phyloP scores from a whole-genome alignment of 306 rosid genomes.

The Cajanus cajan region DNA sequence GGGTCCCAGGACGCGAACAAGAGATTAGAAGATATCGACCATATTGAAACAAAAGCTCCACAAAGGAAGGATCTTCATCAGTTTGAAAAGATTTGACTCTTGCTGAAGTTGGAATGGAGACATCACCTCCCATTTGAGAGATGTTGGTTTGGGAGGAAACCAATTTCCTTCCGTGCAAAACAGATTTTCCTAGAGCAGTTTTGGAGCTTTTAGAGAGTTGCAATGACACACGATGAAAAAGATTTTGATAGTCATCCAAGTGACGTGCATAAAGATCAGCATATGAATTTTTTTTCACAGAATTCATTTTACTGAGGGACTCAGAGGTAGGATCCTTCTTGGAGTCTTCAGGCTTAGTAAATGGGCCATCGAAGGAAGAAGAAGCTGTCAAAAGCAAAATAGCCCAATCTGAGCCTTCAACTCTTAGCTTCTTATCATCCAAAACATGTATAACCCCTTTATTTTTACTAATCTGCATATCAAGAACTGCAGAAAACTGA shows the following conservation, averaged over 20 bases:
- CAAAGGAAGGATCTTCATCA: constrained; percentile 90
- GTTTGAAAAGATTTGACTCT: constrained; percentile 77
- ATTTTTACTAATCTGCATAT: constrained; percentile 63
- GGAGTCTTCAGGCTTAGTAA: constrained; percentile 69
- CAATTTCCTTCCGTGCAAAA: constrained; percentile 26
- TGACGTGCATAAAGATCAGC: constrained; percentile 67
- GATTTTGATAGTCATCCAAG: constrained; percentile 75
- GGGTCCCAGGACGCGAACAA: constrained; percentile 87
- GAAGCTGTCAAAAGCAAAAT: constrained; percentile 70
- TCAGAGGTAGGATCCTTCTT: constrained; percentile 76
- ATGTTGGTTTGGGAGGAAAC: constrained; percentile 25
- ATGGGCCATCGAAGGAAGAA: constrained; percentile 82
- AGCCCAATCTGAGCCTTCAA: constrained; percentile 82
- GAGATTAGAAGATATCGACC: constrained; percentile 91
- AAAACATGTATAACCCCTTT: constrained; percentile 61
- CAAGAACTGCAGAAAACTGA: constrained; percentile 79
- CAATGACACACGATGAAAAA: constrained; percentile 86
- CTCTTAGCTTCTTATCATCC: constrained; percentile 62
- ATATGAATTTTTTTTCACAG: constrained; percentile 51
- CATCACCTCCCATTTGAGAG: constrained; percentile 41
- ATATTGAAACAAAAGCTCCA: constrained; percentile 89
- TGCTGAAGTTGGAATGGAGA: constrained; percentile 65
- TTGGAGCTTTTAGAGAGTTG: constrained; percentile 73
- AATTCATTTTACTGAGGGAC: constrained; percentile 49
- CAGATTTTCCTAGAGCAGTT: constrained; percentile 14